Percentiles rank a stretch among this genome's conserved stretches.
Conservation (phyloP, 2,329 filamentous ascomycete species). For the Setomelanomma holmii region DNA sequence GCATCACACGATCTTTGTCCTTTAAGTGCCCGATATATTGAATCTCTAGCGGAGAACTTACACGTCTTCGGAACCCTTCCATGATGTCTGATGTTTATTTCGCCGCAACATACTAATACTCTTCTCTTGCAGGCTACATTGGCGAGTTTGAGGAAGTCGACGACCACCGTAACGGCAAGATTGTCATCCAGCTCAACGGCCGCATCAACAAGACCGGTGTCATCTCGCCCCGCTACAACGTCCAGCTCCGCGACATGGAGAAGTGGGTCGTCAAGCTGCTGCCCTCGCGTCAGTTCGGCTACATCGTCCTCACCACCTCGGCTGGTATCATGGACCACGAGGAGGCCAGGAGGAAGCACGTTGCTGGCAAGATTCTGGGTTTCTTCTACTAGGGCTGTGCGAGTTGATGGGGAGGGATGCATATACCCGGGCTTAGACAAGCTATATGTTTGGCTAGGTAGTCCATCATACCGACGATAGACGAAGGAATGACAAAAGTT, state of each 20-base stretch:
- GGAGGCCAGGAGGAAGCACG: conserved; percentile 98
- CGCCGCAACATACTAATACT: conserved; percentile 86
- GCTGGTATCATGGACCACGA: conserved; percentile 99
- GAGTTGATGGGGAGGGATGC: conserved; percentile 30
- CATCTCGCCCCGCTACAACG: conserved; percentile 99
- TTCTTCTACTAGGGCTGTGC: conserved; percentile 87
- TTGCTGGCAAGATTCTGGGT: conserved; percentile 98
- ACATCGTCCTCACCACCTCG: conserved; percentile 98
- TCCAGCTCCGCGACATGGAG: conserved; percentile 96
- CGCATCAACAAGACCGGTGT: conserved; percentile 99
- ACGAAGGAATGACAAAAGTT: conserved; percentile 43
- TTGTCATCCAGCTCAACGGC: conserved; percentile 99
- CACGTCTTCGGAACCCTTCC: conserved; percentile 81
- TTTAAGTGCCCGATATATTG: conserved; percentile 99
- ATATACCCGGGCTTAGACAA: conserved; percentile 40
- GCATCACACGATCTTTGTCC: conserved; percentile 89
- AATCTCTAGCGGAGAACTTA: conserved; percentile 84
- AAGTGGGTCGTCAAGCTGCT: conserved; percentile 99
- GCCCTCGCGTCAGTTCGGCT: conserved; percentile 99
- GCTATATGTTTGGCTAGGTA: conserved; percentile 33
- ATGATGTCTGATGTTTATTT: conserved; percentile 94
- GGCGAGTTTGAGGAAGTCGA: conserved; percentile 99
- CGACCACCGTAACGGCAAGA: conserved; percentile 99
- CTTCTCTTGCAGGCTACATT: conserved; percentile 79
- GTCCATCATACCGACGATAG: conserved; percentile 36